These are phyloP conservation scores for Teunomyces barrocoloradensis DNA, from an alignment of 805 yeast genomes.

Conservation along the genomic window DNA sequence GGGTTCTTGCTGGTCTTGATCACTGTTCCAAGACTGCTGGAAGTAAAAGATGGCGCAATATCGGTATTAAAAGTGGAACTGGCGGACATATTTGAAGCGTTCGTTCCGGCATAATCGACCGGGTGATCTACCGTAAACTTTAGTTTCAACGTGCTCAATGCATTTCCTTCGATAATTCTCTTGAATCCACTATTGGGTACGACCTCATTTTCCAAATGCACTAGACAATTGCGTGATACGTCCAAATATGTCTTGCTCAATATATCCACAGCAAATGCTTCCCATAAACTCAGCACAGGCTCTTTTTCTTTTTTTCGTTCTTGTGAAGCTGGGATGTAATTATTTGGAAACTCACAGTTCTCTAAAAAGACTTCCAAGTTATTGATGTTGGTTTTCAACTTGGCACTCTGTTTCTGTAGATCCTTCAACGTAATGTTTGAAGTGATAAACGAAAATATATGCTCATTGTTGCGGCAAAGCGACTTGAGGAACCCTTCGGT, in stretches of 20 bases:
- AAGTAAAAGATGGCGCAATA: constrained; percentile 20
- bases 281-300: constrained; percentile 24
- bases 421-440: constrained; percentile 43
- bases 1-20: constrained; percentile 32
- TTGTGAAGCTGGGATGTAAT: constrained; percentile 15
- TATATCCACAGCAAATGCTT: constrained; percentile 29
- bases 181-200: constrained; percentile 23
- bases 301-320: not conserved
- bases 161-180: constrained; percentile 29
- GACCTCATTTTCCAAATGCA: constrained; percentile 23
- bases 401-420: constrained; percentile 39
- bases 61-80: constrained; percentile 2
- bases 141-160: constrained; percentile 29
- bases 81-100: not conserved
- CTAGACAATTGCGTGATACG: constrained; percentile 27
- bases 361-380: constrained; percentile 30
- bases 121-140: constrained; percentile 21
- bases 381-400: constrained; percentile 28
- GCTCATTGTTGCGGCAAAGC: constrained; percentile 26
- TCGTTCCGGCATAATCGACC: not conserved
- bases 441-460: constrained; percentile 37
- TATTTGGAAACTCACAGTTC: constrained; percentile 31
- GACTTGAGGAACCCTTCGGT: constrained; percentile 58
- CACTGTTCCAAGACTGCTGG: constrained; percentile 22
- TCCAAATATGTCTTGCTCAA: constrained; percentile 32